Evolutionary conservation across 1,284 basidiomycete genomes (phyloP).

Genomic region (Moniliophthora roreri): DNA sequence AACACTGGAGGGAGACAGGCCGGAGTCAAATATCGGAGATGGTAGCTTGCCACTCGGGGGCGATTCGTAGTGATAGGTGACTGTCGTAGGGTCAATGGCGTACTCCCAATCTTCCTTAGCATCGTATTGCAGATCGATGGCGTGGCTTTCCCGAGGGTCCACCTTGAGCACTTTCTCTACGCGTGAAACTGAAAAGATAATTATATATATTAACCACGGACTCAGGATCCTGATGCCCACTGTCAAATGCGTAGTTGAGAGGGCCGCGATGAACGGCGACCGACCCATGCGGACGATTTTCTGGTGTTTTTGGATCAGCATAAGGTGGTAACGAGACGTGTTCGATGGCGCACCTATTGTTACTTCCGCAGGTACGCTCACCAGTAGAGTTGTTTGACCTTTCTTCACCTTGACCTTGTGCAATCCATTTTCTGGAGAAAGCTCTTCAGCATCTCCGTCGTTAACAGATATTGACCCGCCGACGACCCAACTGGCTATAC

Average conservation of each 20-base stretch:
- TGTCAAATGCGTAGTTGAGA: conserved; percentile 42
- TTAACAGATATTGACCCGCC: conserved; percentile 50
- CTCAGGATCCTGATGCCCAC: conserved; percentile 6
- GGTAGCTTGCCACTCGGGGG: conserved; percentile 32
- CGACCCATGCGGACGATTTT: conserved; percentile 47
- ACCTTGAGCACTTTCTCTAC: conserved; percentile 31
- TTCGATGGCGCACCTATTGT: conserved; percentile 37
- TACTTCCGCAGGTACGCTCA: conserved; percentile 49
- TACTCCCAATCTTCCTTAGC: conserved; percentile 36
- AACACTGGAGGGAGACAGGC: conserved; percentile 36
- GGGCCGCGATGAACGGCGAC: conserved; percentile 41
- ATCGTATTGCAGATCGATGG: conserved; percentile 38
- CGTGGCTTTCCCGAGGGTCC: conserved; percentile 34
- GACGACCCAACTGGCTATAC: conserved; percentile 57
- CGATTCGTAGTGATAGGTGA: conserved; percentile 33
- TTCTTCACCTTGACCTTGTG: conserved; percentile 41
- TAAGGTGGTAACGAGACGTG: conserved; percentile 10
- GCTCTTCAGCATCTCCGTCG: conserved; percentile 30
- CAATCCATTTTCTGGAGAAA: conserved; percentile 45
- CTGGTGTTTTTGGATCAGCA: conserved; percentile 25
- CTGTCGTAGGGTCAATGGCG: conserved; percentile 37
- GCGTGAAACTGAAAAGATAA: conserved; percentile 18
- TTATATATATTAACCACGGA: not conserved
- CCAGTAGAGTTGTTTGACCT: conserved; percentile 44
- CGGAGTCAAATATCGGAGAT: conserved; percentile 38